Conservation (phyloP, 495 filamentous ascomycete species). For the Podospora bellae-mahoneyi region DNA sequence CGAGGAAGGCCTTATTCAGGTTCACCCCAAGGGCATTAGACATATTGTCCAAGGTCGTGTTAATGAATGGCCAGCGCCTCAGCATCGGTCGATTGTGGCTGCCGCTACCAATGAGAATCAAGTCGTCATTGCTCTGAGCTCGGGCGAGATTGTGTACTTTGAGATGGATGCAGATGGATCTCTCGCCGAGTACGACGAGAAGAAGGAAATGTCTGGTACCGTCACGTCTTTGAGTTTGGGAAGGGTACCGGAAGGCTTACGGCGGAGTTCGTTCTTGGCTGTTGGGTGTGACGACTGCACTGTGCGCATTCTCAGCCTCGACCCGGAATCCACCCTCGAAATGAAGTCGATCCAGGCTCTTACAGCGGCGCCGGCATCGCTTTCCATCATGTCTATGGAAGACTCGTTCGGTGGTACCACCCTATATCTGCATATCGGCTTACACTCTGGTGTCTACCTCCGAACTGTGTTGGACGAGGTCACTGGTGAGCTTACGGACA, state of each 20-base stretch:
- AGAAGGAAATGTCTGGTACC: conserved; percentile 92
- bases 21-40: conserved; percentile 90
- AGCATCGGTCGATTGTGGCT: conserved; percentile 93
- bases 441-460: conserved; percentile 92
- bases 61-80: conserved; percentile 91
- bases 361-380: conserved; percentile 79
- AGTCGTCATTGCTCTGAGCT: conserved; percentile 88
- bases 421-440: conserved; percentile 88
- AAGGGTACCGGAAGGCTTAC: conserved; percentile 84
- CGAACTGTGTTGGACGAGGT: conserved; percentile 90
- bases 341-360: conserved; percentile 91
- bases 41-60: conserved; percentile 81
- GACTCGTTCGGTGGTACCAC: conserved; percentile 78
- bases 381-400: conserved; percentile 92
- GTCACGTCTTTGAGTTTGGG: conserved; percentile 91
- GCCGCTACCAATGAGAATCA: conserved; percentile 91
- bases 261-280: conserved; percentile 83
- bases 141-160: conserved; percentile 95
- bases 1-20: conserved; percentile 87
- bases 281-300: conserved; percentile 97
- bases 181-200: conserved; percentile 91
- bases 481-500: conserved; percentile 91
- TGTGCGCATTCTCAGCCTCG: conserved; percentile 84
- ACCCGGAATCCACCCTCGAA: conserved; percentile 84
- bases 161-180: conserved; percentile 91